These are phyloP conservation scores for Scenedesmus sp. DNA, from an alignment of 163 green algal genomes.

Conservation along the genomic window DNA sequence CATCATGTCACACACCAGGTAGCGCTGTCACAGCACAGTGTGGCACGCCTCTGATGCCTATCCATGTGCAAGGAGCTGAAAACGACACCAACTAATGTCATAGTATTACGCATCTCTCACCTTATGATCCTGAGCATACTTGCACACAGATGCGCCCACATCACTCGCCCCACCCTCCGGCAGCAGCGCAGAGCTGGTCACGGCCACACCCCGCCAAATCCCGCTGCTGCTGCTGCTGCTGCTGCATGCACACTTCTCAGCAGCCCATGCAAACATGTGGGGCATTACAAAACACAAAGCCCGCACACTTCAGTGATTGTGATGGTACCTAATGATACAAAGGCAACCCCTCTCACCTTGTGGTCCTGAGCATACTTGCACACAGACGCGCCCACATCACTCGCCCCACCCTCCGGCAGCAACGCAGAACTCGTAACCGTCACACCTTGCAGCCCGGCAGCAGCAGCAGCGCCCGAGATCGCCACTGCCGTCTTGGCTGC, in stretches of 20 bases:
- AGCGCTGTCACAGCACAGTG: too few relatives aligned
- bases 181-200: slow-evolving; percentile 11
- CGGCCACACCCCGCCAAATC: neutral
- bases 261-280: too few relatives aligned
- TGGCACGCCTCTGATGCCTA: too few relatives aligned
- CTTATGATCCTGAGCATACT: slow-evolving; percentile 41
- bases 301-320: too few relatives aligned
- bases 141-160: slow-evolving; percentile 49
- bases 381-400: slow-evolving; percentile 50
- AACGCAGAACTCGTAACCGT: slow-evolving; percentile 2
- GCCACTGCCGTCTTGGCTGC: slow-evolving; percentile 26
- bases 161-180: slow-evolving; percentile 51
- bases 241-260: too few relatives aligned
- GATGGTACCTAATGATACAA: too few relatives aligned
- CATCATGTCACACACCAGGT: too few relatives aligned
- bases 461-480: neutral
- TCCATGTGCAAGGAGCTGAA: too few relatives aligned
- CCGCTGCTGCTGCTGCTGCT: neutral
- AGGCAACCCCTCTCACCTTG: slow-evolving; percentile 10
- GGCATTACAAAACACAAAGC: too few relatives aligned
- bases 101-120: neutral
- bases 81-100: too few relatives aligned
- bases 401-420: slow-evolving; percentile 49
- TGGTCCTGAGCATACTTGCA: slow-evolving; percentile 40
- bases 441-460: slow-evolving; percentile 10